phyloP scores from a whole-genome alignment of 2,329 filamentous ascomycete genomes.

The Penicillium rolfsii region DNA sequence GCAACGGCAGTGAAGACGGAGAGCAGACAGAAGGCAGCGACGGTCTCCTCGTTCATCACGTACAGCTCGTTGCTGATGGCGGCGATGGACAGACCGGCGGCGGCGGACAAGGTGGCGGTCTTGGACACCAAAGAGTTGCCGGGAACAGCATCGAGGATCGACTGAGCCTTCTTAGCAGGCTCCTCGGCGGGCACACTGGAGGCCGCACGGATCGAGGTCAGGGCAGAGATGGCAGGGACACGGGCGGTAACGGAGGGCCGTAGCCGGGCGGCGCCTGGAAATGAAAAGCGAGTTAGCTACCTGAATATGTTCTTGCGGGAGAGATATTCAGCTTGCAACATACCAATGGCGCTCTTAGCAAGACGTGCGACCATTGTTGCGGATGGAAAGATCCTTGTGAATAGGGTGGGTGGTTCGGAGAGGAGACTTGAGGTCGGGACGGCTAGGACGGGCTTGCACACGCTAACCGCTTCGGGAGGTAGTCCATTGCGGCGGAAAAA shows the following conservation, averaged over 20 bases:
- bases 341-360: slow-evolving; percentile 93
- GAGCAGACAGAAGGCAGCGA: slow-evolving; percentile 89
- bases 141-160: slow-evolving; percentile 88
- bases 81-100: slow-evolving; percentile 86
- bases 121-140: slow-evolving; percentile 93
- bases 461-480: slow-evolving; percentile 39
- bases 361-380: slow-evolving; percentile 96
- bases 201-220: slow-evolving; percentile 69
- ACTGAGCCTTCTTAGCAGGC: slow-evolving; percentile 96
- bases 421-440: slow-evolving; percentile 47
- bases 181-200: slow-evolving; percentile 82
- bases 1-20: slow-evolving; percentile 90
- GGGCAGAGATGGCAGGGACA: slow-evolving; percentile 72
- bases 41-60: slow-evolving; percentile 98
- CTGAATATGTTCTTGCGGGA: slow-evolving; percentile 23
- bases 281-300: slow-evolving; percentile 37
- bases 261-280: slow-evolving; percentile 82
- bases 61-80: slow-evolving; percentile 99
- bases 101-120: slow-evolving; percentile 93
- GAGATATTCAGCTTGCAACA: slow-evolving; percentile 50
- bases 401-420: slow-evolving; percentile 45
- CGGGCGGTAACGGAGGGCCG: slow-evolving; percentile 78
- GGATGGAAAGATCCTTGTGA: slow-evolving; percentile 60
- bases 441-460: slow-evolving; percentile 43
- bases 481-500: slow-evolving; percentile 38